A percentile compares a stretch with the other conserved stretches of the same genome.
Evolutionary conservation across 2,329 filamentous ascomycete species (phyloP).

Genomic region (Exophiala lecanii-corni): DNA sequence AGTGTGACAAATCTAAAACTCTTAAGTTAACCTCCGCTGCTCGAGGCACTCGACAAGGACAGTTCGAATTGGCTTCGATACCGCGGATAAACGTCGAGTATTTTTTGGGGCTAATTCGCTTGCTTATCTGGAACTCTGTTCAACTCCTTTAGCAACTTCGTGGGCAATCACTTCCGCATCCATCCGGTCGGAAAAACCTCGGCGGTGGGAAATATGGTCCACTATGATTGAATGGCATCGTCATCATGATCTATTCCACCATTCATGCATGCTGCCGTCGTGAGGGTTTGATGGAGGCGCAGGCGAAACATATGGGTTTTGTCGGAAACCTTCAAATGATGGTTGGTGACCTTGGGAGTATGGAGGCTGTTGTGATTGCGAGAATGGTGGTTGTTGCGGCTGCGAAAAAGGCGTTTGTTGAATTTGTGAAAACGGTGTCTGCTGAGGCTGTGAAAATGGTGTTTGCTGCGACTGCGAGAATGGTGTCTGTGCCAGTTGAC

Average conservation of each 20-base stretch:
- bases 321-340: slow-evolving; percentile 1
- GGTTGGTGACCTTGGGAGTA: neutral
- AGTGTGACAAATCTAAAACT: too few species aligned
- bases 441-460: neutral
- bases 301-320: slow-evolving; percentile 1
- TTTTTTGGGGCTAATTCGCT: too few species aligned
- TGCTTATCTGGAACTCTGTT: too few species aligned
- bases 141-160: too few species aligned
- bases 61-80: too few species aligned
- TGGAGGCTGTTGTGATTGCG: neutral
- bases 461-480: neutral
- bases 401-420: neutral
- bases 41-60: too few species aligned
- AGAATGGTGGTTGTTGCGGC: neutral
- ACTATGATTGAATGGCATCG: too few species aligned
- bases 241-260: slow-evolving; percentile 15
- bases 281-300: neutral
- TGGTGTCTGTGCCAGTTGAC: slow-evolving; percentile 2
- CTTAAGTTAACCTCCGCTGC: too few species aligned
- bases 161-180: too few species aligned
- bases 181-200: too few species aligned
- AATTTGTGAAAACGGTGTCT: neutral
- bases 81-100: too few species aligned
- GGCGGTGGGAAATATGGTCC: too few species aligned
- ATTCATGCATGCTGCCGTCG: slow-evolving; percentile 15